Conservation (phyloP, 192 early-diverging fungal genomes). For the Coemansia nantahalensis region DNA sequence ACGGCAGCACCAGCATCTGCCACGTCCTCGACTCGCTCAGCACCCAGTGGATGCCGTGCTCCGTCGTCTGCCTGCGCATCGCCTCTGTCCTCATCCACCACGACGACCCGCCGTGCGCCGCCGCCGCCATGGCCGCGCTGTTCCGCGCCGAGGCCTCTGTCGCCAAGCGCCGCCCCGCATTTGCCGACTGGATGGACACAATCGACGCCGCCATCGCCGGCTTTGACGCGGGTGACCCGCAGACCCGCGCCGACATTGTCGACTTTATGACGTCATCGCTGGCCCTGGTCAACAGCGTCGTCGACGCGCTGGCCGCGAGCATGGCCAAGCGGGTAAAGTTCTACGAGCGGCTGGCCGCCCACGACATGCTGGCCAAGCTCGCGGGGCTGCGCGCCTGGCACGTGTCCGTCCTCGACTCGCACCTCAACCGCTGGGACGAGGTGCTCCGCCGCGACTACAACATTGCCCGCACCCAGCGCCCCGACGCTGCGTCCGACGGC, state of each 20-base stretch:
- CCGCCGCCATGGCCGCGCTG: constrained; percentile 16
- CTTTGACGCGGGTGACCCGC: constrained; percentile 3
- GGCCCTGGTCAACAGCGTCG: constrained; percentile 16
- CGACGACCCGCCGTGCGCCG: constrained; percentile 11
- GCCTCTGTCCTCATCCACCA: constrained; percentile 27
- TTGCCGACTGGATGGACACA: constrained; percentile 49
- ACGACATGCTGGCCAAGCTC: constrained; percentile 39
- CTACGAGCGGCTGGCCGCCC: constrained; percentile 30
- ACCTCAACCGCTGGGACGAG: constrained; percentile 42
- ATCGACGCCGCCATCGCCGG: constrained; percentile 26
- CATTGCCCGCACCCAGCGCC: constrained; percentile 28
- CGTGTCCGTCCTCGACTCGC: constrained; percentile 21
- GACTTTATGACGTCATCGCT: constrained; percentile 32
- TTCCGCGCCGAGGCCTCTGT: constrained; percentile 23
- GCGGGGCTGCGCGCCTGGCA: constrained; percentile 18
- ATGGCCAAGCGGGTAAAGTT: constrained; percentile 29
- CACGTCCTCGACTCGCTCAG: constrained; percentile 39
- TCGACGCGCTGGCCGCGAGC: constrained; percentile 21
- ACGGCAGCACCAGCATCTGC: constrained; percentile 12
- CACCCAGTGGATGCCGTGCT: constrained; percentile 36
- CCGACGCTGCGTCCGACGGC: constrained; percentile 14
- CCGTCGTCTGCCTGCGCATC: constrained; percentile 34
- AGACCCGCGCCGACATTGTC: constrained; percentile 13
- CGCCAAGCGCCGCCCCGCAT: constrained; percentile 18
- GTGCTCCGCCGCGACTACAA: constrained; percentile 45